These are phyloP conservation scores for Metschnikowia continentalis DNA, from an alignment of 805 yeast species.

Conservation along the genomic window DNA sequence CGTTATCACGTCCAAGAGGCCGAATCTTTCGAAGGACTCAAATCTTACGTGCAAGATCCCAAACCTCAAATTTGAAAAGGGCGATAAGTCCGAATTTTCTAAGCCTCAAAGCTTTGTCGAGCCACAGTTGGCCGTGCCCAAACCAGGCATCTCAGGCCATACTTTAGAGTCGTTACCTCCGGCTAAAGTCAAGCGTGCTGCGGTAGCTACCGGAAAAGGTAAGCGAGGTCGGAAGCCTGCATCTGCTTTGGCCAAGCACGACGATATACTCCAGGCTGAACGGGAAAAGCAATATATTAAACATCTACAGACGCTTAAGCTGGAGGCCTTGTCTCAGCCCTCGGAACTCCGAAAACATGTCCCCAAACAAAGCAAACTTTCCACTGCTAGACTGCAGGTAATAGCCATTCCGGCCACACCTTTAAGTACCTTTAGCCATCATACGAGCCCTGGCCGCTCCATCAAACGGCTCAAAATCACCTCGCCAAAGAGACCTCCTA, in stretches of 20 bases:
- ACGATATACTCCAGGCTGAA: slow-evolving; percentile 15
- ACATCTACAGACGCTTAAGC: slow-evolving; percentile 13
- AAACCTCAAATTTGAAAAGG: slow-evolving; percentile 2
- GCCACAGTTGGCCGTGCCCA: slow-evolving; percentile 52
- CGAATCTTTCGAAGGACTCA: slow-evolving; percentile 4
- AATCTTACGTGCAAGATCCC: slow-evolving; percentile 6
- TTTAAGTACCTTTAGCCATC: not conserved
- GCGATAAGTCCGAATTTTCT: no score
- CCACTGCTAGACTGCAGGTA: slow-evolving; percentile 14
- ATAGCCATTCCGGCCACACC: slow-evolving; percentile 6
- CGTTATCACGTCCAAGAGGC: slow-evolving; percentile 5
- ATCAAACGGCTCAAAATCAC: slow-evolving; percentile 25
- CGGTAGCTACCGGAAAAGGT: slow-evolving; percentile 44
- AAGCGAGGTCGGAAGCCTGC: slow-evolving; percentile 25
- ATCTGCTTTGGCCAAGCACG: slow-evolving; percentile 11
- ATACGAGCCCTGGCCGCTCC: slow-evolving; percentile 4
- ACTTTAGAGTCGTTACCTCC: slow-evolving; percentile 71
- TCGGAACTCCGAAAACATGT: slow-evolving; percentile 13
- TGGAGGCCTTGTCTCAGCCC: slow-evolving; percentile 13
- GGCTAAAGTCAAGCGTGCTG: slow-evolving; percentile 51
- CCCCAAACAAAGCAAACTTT: slow-evolving; percentile 18
- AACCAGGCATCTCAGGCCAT: slow-evolving; percentile 64
- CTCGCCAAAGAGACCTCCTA: slow-evolving; percentile 29
- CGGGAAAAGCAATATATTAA: slow-evolving; percentile 12
- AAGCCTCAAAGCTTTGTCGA: slow-evolving; percentile 41